Base-by-base conservation (phyloP, 345 rosid species). In the Pelargonium nanum region DNA sequence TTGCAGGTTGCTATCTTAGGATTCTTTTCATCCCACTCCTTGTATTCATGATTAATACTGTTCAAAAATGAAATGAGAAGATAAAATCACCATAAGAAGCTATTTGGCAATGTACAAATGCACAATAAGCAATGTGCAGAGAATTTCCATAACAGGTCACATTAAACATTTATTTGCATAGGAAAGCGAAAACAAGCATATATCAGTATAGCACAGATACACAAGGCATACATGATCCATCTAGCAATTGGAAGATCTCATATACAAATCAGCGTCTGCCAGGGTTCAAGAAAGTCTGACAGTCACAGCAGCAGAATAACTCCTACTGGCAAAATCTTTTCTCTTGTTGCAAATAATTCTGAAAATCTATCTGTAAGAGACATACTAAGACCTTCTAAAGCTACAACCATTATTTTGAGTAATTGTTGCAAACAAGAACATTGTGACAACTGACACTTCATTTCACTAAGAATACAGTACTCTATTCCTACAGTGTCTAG, bases 1-100 rank as follows among this genome's bases (percentile, higher is more conserved):
- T 75, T 68, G 73, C 79, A 71, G 0, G 79, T 75, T 51, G 73
- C 64, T 63, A 75, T 52, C 32, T 65, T 70, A 61, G 79, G 65
- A 57, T 71, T 68, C n/a, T 65, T 58, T 8, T 55, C 75, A 57
- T 61, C 62, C 79, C 79, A 75, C 32, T 65, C 71, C 74, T 75
- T 72, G 64, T 75, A 72, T 53, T 75, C 80, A 34, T 75, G 80
- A 59, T 65, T 75, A 23, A 75, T 69, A 60, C 80, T 75, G 57
- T 56, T 67, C 6, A 45, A 20, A 56, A 9, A 20, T 44, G 6
- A 54, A 21, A 1, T 44, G 67, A 45, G 24, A 22, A 65, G 59
- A 20, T 23, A 13, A 22, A 8, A 57, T 7, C 16, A 1, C 16
- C 54, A 51, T 2, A 19, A 1, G 22, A 51, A 17, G 54, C 8